Base-by-base conservation (phyloP, 352 stramenopile genomes). In the Blastocystis sp. region DNA sequence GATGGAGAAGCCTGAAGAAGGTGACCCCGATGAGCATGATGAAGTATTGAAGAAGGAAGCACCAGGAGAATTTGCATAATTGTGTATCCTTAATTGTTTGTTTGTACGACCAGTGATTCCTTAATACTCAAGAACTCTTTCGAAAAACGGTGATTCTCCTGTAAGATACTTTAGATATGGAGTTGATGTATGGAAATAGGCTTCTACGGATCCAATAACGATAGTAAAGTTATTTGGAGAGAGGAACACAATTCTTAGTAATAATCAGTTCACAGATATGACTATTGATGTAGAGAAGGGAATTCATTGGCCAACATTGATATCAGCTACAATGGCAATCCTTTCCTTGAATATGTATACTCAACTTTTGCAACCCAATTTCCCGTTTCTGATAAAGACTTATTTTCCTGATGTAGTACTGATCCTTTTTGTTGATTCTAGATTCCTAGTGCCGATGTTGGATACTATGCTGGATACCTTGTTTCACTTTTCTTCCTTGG, bases 261-360 rank as follows among this genome's bases (percentile, higher is more conserved):
- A 9, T 46, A 9, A 16, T 61, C 12, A 3, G 27, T 32, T 12
- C 19, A 3, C 3, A 32, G 19, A 5, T 12, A 83, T 83, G 71
- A 39, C 21, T 5, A 66, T 83, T 42, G 46, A 83, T 51, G 51
- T 49, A 66, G 46, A 83, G 29, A 43, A 83, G n/a, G 71, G 71
- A 63, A 83, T 83, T 65, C 71, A 83, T 56, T 83, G 71, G 71
- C 71, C 71, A 21, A 83, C 71, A 6, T 67, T 83, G 49, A 67
- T 83, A 19, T 39, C 71, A 3, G 42, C 21, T n/a, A 24, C 39
- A 32, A 37, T 66, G n/a, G 71, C 46, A 21, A 29, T 49, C 3
- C 63, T 66, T 19, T 14, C 71, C 16, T 29, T 83, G 21, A 66
- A 12, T 42, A 51, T 83, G 9, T 66, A 83, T 16, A 42, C 27